Base-by-base conservation (phyloP, 495 filamentous ascomycete species). In the Apodospora peruviana region DNA sequence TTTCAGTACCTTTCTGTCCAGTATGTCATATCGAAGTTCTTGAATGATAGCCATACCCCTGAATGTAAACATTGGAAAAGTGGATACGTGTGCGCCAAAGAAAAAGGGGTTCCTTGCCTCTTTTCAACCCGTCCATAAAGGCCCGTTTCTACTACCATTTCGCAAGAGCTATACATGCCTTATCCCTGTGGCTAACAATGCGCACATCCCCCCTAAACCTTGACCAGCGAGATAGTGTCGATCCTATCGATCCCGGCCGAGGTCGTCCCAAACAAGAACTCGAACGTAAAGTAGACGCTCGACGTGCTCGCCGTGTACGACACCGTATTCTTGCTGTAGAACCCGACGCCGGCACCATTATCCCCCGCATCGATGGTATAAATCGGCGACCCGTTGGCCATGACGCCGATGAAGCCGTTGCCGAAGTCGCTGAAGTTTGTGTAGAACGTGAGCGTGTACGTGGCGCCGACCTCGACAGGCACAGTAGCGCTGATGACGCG, bases 321-420 rank as follows among this genome's bases (percentile, higher is more conserved):
- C 4, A 18, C 23, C 19, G 20, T 35, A 17, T 32, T 50, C 4
- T 22, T 24, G 14, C 23, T 8, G 8, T 24, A 16, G 23, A 10
- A 27, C 10, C 18, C 40, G 22, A 24, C 40, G n/a, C n/a, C n/a
- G 19, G 0, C 23, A 3, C 47, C 47, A 1, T 5, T 4, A 16
- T 50, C 47, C 0, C 5, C 19, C 18, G 47, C 39, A 25, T 50
- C 47, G 19, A 41, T 29, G 14, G 45, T 53, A 7, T 43, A 53
- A 7, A 53, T 24, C n/a, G 51, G 39, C 1, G 11, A 5, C 14
- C 35, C 24, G 21, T 55, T 55, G 1, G 51, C 27, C 48, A 45
- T 46, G 3, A 55, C 17, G 5, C 47, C 52, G 1, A 55, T 29
- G 18, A 46, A 51, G 0, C 52, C 52, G 3, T 40, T 35, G 1